Evolutionary conservation across 1,284 basidiomycete genomes (phyloP).

Genomic region (Ceratobasidium sp.): DNA sequence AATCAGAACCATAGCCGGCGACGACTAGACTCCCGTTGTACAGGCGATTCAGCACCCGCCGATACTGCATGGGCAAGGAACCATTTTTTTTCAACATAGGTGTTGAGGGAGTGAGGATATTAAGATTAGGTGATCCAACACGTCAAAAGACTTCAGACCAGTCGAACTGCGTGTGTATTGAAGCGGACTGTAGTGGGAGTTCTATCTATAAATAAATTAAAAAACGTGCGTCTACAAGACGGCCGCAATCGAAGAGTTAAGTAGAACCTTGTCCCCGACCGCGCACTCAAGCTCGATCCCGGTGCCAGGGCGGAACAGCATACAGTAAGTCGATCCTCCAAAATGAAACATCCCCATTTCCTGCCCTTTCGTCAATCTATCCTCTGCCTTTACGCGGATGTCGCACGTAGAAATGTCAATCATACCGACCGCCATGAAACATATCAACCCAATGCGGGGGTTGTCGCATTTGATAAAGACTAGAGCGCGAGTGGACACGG

Average conservation of each 20-base stretch:
- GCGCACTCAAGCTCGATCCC: not conserved
- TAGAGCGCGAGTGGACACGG: conserved; percentile 55
- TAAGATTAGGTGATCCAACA: too few species aligned
- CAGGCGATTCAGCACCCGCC: too few species aligned
- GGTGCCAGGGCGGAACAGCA: conserved; percentile 50
- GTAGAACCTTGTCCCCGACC: not conserved
- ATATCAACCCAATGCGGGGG: conserved; percentile 56
- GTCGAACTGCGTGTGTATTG: too few species aligned
- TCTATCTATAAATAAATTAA: too few species aligned
- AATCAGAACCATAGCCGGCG: too few species aligned
- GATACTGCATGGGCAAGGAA: too few species aligned
- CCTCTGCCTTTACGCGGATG: conserved; percentile 47
- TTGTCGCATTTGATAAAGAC: conserved; percentile 62
- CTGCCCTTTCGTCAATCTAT: conserved; percentile 55
- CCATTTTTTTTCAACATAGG: too few species aligned
- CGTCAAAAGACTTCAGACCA: too few species aligned
- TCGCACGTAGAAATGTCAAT: conserved; percentile 60
- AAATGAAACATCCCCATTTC: conserved; percentile 61
- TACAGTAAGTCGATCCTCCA: conserved; percentile 57
- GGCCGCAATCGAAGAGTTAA: conserved; percentile 5
- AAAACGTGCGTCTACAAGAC: too few species aligned
- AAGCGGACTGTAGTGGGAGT: too few species aligned
- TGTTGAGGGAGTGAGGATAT: too few species aligned
- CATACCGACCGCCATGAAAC: conserved; percentile 62
- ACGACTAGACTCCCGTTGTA: too few species aligned